A percentile compares a stretch with the other conserved stretches of the same genome.
Conservation (phyloP, 176 grass and related monocot genomes). For the Avena eriantha region DNA sequence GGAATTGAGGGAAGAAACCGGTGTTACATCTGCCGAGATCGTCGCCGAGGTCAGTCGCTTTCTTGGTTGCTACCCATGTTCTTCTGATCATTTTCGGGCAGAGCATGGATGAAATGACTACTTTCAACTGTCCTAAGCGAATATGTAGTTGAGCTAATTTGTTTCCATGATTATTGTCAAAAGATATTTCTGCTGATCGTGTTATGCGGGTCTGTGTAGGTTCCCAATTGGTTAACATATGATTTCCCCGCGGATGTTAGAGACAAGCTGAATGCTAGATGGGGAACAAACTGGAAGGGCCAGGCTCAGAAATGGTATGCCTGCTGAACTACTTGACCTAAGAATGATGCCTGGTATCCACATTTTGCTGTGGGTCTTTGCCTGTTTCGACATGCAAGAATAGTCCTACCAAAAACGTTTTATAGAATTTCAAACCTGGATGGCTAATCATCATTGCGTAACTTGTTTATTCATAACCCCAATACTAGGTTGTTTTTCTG, state of each 20-base stretch:
- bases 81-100: not conserved
- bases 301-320: conserved; percentile 92
- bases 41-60: conserved; percentile 66
- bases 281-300: conserved; percentile 84
- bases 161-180: too few species aligned
- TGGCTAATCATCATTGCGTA: not conserved
- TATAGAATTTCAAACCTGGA: not conserved
- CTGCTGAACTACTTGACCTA: not conserved
- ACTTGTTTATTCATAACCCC: not conserved
- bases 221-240: conserved; percentile 85
- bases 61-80: not conserved
- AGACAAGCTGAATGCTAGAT: conserved; percentile 72
- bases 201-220: conserved; percentile 38
- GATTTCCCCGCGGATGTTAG: conserved; percentile 73
- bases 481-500: not conserved
- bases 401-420: not conserved
- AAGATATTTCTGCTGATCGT: not conserved
- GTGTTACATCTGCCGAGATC: conserved; percentile 83
- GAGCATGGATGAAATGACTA: not conserved
- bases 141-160: not conserved
- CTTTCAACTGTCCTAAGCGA: not conserved
- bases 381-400: conserved; percentile 1
- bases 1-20: conserved; percentile 89
- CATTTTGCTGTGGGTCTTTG: not conserved
- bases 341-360: not conserved